Conservation (phyloP, 768 basidiomycete species). For the Phylloporus sp. region DNA sequence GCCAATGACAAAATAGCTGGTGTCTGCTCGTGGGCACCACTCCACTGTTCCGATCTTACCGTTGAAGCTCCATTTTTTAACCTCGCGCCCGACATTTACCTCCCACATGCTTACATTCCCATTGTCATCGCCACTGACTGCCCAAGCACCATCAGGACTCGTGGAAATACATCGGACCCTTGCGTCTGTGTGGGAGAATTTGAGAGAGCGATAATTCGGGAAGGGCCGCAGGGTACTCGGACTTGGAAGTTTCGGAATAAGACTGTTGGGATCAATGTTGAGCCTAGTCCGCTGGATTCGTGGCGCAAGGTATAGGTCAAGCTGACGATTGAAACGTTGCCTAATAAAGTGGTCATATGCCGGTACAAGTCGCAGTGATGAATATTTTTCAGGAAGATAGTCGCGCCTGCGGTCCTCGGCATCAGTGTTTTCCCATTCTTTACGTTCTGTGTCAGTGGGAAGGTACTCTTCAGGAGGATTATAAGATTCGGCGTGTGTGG, state of each 20-base stretch:
- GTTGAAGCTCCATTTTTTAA: slow-evolving; percentile 81
- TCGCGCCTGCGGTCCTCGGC: slow-evolving; percentile 87
- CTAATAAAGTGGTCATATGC: slow-evolving; percentile 91
- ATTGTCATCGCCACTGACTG: slow-evolving; percentile 84
- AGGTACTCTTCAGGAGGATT: slow-evolving; percentile 98
- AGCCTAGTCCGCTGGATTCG: slow-evolving; percentile 83
- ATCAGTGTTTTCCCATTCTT: slow-evolving; percentile 79
- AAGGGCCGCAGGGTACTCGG: slow-evolving; percentile 90
- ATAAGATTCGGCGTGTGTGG: slow-evolving; percentile 95
- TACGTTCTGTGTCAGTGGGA: slow-evolving; percentile 75
- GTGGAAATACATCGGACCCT: slow-evolving; percentile 72
- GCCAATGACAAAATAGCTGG: slow-evolving; percentile 73
- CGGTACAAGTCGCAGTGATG: slow-evolving; percentile 83
- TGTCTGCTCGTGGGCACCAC: slow-evolving; percentile 90
- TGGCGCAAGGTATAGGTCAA: slow-evolving; percentile 96
- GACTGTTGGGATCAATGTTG: slow-evolving; percentile 85
- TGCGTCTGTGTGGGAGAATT: slow-evolving; percentile 61
- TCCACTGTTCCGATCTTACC: slow-evolving; percentile 79
- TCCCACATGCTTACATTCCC: slow-evolving; percentile 92
- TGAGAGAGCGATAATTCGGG: slow-evolving; percentile 79
- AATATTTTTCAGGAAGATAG: slow-evolving; percentile 84
- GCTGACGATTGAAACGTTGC: slow-evolving; percentile 87
- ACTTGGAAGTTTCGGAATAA: slow-evolving; percentile 92
- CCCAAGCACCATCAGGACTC: slow-evolving; percentile 91
- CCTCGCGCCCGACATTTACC: slow-evolving; percentile 80